Evolutionary conservation across 2,329 filamentous ascomycete species (phyloP).

Genomic region (Ceratocystis eucalypticola): DNA sequence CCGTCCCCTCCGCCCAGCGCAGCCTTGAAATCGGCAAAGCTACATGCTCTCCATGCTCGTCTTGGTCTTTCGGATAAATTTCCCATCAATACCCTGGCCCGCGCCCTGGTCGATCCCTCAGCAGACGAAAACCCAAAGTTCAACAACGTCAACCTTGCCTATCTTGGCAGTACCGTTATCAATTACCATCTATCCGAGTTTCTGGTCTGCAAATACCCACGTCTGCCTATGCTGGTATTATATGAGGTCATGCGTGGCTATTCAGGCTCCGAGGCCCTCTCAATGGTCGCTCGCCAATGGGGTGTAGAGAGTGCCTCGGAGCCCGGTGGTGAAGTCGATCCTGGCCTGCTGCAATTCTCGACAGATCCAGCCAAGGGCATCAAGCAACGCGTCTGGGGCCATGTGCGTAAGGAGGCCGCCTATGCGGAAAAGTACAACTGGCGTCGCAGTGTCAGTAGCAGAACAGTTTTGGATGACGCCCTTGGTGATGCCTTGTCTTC

Average conservation of each 20-base stretch:
- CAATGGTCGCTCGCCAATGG: slow-evolving; percentile 69
- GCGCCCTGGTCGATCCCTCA: slow-evolving; percentile 71
- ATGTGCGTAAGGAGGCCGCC: slow-evolving; percentile 37
- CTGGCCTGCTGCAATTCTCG: slow-evolving; percentile 73
- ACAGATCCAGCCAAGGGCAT: slow-evolving; percentile 34
- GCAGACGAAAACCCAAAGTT: slow-evolving; percentile 67
- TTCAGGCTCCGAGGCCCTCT: slow-evolving; percentile 59
- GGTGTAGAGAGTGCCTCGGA: slow-evolving; percentile 78
- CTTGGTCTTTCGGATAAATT: slow-evolving; percentile 69
- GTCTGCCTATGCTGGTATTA: slow-evolving; percentile 75
- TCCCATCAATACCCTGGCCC: slow-evolving; percentile 72
- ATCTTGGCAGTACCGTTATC: slow-evolving; percentile 69
- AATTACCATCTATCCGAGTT: slow-evolving; percentile 82
- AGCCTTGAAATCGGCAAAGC: slow-evolving; percentile 66
- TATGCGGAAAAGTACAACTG: slow-evolving; percentile 37
- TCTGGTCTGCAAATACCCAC: slow-evolving; percentile 77
- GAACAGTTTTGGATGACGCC: slow-evolving; percentile 69
- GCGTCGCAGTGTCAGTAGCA: slow-evolving; percentile 59
- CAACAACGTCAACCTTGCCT: slow-evolving; percentile 77
- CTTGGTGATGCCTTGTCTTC: slow-evolving; percentile 53
- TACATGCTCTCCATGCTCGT: slow-evolving; percentile 82
- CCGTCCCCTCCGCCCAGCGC: slow-evolving; percentile 59
- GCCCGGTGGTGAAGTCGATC: slow-evolving; percentile 82
- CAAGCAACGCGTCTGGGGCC: slow-evolving; percentile 36
- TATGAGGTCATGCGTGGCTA: slow-evolving; percentile 79